Evolutionary conservation across 345 rosid species (phyloP).

Genomic region (Corymbia maculata): DNA sequence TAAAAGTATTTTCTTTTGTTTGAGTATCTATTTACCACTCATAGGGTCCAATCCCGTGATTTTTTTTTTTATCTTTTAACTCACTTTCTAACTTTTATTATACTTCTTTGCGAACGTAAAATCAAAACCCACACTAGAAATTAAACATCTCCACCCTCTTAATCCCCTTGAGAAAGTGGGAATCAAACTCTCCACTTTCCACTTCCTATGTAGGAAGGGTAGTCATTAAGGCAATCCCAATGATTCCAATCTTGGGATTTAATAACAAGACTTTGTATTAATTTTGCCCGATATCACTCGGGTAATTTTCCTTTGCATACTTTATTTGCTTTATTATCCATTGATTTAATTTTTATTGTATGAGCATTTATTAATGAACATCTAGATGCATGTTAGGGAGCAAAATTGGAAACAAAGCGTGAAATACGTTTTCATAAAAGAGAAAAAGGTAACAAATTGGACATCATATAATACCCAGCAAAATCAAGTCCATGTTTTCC

Average conservation of each 20-base stretch:
- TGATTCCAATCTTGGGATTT: neutral
- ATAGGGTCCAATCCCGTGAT: neutral
- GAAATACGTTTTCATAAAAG: neutral
- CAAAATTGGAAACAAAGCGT: neutral
- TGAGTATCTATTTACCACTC: neutral
- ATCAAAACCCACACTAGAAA: too few relatives aligned
- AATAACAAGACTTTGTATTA: neutral
- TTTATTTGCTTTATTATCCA: neutral
- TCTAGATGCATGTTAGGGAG: neutral
- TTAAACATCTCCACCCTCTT: too few relatives aligned
- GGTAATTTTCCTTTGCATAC: neutral
- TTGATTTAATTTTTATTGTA: neutral
- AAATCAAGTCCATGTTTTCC: neutral
- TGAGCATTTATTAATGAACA: neutral
- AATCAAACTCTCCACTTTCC: too few relatives aligned
- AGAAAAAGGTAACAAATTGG: neutral
- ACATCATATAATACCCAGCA: rapidly evolving
- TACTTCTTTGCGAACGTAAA: too few relatives aligned
- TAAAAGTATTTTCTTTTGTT: neutral
- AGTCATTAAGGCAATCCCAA: too few relatives aligned
- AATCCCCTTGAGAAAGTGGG: too few relatives aligned
- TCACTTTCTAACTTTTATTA: too few relatives aligned
- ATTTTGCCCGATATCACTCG: neutral
- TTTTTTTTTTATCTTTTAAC: too few relatives aligned
- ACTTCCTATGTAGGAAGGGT: too few relatives aligned